A percentile compares a stretch with the other conserved stretches of the same genome.
These are phyloP conservation scores for Fomitopsis palustris DNA, from an alignment of 1,284 basidiomycete species.

Conservation along the genomic window DNA sequence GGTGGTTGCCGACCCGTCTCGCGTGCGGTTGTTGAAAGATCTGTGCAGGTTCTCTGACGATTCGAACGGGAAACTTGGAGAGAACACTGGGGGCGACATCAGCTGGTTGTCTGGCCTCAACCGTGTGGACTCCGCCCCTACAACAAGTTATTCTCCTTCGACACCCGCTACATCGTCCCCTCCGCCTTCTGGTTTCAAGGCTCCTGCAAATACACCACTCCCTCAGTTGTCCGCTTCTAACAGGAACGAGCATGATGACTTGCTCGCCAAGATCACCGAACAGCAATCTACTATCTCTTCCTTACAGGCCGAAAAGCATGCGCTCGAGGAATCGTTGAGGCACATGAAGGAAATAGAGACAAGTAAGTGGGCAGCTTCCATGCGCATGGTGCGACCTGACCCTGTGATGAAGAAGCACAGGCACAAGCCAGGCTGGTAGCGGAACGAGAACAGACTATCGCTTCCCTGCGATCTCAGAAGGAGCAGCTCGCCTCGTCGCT, in stretches of 20 bases:
- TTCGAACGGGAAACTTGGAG: conserved; percentile 13
- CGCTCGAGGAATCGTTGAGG: conserved; percentile 4
- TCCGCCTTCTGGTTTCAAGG: conserved; percentile 10
- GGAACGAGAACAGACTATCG: conserved; percentile 63
- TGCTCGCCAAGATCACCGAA: neutral
- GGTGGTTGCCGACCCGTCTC: neutral
- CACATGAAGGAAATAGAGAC: conserved; percentile 34
- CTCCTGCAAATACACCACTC: conserved; percentile 7
- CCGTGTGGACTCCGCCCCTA: conserved; percentile 37
- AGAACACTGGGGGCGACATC: conserved; percentile 28
- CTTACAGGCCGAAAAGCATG: neutral
- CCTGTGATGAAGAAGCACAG: conserved; percentile 28
- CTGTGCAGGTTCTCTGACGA: conserved; percentile 21
- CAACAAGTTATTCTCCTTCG: conserved; percentile 21
- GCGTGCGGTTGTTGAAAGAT: neutral
- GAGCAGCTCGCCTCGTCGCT: conserved; percentile 48
- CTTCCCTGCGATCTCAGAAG: conserved; percentile 69
- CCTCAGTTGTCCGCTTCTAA: neutral
- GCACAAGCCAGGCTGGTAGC: conserved; percentile 28
- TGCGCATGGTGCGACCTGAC: neutral
- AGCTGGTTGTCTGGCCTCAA: conserved; percentile 60
- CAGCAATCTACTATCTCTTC: neutral
- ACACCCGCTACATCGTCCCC: conserved; percentile 7
- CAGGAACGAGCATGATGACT: neutral
- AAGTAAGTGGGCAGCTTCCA: conserved; percentile 34